A percentile compares a stretch with the other conserved stretches of the same genome.
phyloP scores from a whole-genome alignment of 192 early-diverging fungal species.

The Cladochytrium replicatum region DNA sequence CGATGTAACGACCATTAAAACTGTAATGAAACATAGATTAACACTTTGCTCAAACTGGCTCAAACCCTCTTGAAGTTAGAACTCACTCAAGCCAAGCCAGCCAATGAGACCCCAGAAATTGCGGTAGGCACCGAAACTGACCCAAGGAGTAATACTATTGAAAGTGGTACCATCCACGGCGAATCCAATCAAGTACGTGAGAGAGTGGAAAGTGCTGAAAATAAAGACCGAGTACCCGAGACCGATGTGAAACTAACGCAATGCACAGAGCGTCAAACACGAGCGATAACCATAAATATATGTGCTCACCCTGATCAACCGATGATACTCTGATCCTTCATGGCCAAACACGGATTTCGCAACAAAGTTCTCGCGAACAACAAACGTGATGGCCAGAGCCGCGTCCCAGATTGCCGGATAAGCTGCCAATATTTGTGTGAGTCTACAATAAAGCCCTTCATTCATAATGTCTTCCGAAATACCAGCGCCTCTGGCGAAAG shows the following conservation, averaged over 20 bases:
- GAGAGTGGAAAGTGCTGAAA: conserved; percentile 4
- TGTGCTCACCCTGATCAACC: neutral
- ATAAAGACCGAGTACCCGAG: conserved; percentile 8
- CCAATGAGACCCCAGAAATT: conserved; percentile 11
- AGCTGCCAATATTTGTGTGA: no score
- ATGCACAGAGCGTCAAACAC: no score
- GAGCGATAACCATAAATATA: no score
- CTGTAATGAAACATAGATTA: no score
- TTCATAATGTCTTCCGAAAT: no score
- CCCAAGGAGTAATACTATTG: conserved; percentile 5
- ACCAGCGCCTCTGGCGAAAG: no score
- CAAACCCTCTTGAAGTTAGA: no score
- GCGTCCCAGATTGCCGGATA: conserved; percentile 12
- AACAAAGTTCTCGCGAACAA: conserved; percentile 10
- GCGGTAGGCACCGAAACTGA: neutral
- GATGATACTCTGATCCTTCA: conserved; percentile 7
- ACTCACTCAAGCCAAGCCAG: conserved; percentile 9
- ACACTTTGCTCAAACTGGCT: no score
- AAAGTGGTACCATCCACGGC: neutral
- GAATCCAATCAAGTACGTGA: conserved; percentile 8
- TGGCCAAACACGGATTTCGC: conserved; percentile 4
- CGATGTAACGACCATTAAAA: neutral
- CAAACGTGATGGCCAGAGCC: conserved; percentile 9
- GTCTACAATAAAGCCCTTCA: no score
- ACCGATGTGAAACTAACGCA: conserved; percentile 9